A percentile compares a stretch with the other conserved stretches of the same genome.
Evolutionary conservation across 495 filamentous ascomycete genomes (phyloP).

Genomic region (Bombardia bombarda): DNA sequence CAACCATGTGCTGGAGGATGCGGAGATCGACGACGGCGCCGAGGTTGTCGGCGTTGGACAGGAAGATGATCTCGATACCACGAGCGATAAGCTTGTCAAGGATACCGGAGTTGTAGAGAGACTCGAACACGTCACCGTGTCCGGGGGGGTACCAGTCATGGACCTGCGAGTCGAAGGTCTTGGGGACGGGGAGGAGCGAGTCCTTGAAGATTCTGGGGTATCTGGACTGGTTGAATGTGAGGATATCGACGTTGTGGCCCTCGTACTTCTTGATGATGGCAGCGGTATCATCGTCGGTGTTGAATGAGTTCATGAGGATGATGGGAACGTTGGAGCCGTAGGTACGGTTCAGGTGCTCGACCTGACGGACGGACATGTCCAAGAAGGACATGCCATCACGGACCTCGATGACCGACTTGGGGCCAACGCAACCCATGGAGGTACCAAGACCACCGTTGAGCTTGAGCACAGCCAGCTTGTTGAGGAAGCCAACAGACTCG

Average conservation of each 20-base stretch:
- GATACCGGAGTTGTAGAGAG: constrained; percentile 97
- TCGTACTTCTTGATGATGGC: constrained; percentile 99
- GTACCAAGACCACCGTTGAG: constrained; percentile 99
- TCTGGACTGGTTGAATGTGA: constrained; percentile 99
- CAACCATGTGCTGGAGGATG: constrained; percentile 98
- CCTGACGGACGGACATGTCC: constrained; percentile 96
- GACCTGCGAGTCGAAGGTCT: constrained; percentile 77
- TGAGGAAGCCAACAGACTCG: constrained; percentile 85
- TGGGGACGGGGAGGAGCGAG: constrained; percentile 92
- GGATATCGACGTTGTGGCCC: constrained; percentile 97
- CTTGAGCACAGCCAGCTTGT: constrained; percentile 97
- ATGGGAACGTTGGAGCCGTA: constrained; percentile 97
- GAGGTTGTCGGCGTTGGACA: constrained; percentile 98
- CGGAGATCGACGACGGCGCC: constrained; percentile 95
- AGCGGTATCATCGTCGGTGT: constrained; percentile 95
- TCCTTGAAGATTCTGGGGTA: constrained; percentile 98
- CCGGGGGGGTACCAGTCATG: constrained; percentile 98
- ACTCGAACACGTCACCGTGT: constrained; percentile 99
- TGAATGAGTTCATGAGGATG: constrained; percentile 99
- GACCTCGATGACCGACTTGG: constrained; percentile 99
- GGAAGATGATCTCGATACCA: constrained; percentile 95
- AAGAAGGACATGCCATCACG: constrained; percentile 99
- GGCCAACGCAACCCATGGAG: constrained; percentile 98
- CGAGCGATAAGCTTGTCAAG: constrained; percentile 91
- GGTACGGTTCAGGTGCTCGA: constrained; percentile 97